Conservation (phyloP, 805 yeast species). For the Cyberlindnera euphorbiiphila region DNA sequence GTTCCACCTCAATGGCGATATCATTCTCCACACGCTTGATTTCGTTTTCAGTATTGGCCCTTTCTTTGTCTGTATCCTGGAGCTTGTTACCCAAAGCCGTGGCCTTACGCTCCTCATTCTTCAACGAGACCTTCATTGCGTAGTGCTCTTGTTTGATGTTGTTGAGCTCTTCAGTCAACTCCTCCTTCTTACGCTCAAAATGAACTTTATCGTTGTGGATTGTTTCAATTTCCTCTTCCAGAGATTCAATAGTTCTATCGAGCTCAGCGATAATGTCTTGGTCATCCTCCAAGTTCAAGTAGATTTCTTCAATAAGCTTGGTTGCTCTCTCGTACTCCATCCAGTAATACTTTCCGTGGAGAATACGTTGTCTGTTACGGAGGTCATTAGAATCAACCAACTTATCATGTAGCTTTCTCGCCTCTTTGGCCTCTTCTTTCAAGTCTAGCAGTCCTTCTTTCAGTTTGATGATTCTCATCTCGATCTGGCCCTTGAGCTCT, state of each 20-base stretch:
- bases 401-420: constrained; percentile 37
- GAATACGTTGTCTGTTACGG: constrained; percentile 34
- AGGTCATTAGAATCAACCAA: constrained; percentile 40
- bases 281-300: constrained; percentile 14
- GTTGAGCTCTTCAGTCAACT: constrained; percentile 18
- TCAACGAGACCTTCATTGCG: constrained; percentile 11
- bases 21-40: constrained; percentile 17
- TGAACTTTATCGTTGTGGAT: constrained; percentile 3
- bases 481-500: constrained; percentile 33
- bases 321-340: constrained; percentile 32
- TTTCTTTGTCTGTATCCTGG: constrained; percentile 17
- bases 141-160: constrained; percentile 18
- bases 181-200: constrained; percentile 7
- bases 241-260: constrained; percentile 4
- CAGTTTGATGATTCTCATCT: constrained; percentile 36
- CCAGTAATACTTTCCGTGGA: constrained; percentile 50
- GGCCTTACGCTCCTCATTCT: constrained; percentile 8
- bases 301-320: constrained; percentile 13
- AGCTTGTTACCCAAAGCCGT: constrained; percentile 21
- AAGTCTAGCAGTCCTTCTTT: constrained; percentile 37
- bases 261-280: constrained; percentile 9
- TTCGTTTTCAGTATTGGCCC: constrained; percentile 18
- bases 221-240: constrained; percentile 5
- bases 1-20: constrained; percentile 25
- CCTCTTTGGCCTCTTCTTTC: constrained; percentile 39